Conservation (phyloP, 1,284 basidiomycete species). For the Microstroma glucosiphilum region DNA sequence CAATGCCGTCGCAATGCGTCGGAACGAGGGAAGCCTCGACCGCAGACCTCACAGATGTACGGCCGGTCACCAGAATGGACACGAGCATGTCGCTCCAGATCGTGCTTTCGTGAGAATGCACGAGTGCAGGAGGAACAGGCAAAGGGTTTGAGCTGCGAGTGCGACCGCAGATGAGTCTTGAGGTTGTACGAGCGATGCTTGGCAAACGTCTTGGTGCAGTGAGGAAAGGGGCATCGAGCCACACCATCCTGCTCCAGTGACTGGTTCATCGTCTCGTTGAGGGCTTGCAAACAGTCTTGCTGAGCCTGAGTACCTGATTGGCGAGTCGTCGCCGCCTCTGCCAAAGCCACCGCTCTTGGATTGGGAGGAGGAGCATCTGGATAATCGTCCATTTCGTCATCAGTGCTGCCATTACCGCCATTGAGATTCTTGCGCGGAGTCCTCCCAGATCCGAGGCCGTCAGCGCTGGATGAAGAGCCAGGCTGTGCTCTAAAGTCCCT, state of each 20-base stretch:
- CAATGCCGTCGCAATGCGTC: conserved; percentile 48
- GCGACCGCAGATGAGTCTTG: conserved; percentile 40
- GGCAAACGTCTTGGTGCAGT: conserved; percentile 46
- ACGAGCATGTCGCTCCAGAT: conserved; percentile 46
- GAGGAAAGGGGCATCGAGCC: conserved; percentile 35
- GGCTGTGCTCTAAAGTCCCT: too few relatives aligned
- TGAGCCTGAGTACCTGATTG: conserved; percentile 18
- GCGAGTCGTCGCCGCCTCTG: conserved; percentile 6
- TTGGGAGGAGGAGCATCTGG: conserved; percentile 8
- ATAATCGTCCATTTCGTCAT: background rate
- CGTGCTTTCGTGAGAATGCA: conserved; percentile 47
- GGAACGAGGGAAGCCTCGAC: conserved; percentile 46
- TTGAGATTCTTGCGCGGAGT: background rate
- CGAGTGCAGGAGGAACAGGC: conserved; percentile 42
- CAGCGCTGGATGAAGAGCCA: too few relatives aligned
- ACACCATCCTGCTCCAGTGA: conserved; percentile 37
- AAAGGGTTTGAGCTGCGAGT: conserved; percentile 45
- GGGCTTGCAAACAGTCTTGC: conserved; percentile 34
- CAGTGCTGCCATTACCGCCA: background rate
- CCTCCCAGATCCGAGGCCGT: too few relatives aligned
- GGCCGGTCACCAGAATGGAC: conserved; percentile 49
- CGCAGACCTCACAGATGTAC: conserved; percentile 46
- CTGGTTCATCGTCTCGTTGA: conserved; percentile 38
- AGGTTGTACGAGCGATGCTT: conserved; percentile 46
- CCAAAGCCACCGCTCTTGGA: conserved; percentile 13